Base-by-base conservation (phyloP, 2,329 filamentous ascomycete species). In the Botryotinia narcissicola region DNA sequence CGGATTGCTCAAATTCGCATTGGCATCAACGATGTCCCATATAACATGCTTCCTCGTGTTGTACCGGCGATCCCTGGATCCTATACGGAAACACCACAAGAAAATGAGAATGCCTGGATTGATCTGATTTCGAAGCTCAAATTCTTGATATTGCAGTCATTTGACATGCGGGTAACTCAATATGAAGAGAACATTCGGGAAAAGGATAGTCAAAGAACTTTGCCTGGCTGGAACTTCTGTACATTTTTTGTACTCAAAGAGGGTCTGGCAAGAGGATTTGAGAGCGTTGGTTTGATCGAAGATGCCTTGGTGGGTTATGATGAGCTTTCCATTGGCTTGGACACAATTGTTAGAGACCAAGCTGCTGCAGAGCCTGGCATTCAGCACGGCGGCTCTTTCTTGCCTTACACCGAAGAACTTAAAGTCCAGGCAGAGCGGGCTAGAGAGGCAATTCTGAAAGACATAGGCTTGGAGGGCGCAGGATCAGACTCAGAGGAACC, bases 171-270 rank as follows among this genome's bases (percentile, higher is more conserved):
- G 14, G 96, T 99, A 1, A 90, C 89, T 32, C 95, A 98, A 79
- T 99, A 99, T 81, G 96, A 99, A 82, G 95, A 98, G 74, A 96
- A 99, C 78, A 97, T 99, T 77, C 92, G 93, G 75, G 96, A 98
- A 82, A 96, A 95, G 80, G 95, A 98, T 78, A 89, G 91, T 0
- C 95, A 98, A 81, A 88, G 95, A 64, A 91, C 86, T 48, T 84
- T 99, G 29, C 96, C 96, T 0, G 96, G 96, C 0, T 99, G 96
- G 96, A 99, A 99, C 80, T 99, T 99, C 81, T 98, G 96, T 83
- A 99, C 96, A 0, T 99, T 99, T 81, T 99, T 99, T 81, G 95
- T 99, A 25, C 86, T 99, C 14, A 99, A 99, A 80, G 96, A 99
- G 82, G 96, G 96, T 0, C 84, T 99, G 51, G 95, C 96, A 1